Base-by-base conservation (phyloP, 2,329 filamentous ascomycete genomes). In the Ophiostoma australiae region DNA sequence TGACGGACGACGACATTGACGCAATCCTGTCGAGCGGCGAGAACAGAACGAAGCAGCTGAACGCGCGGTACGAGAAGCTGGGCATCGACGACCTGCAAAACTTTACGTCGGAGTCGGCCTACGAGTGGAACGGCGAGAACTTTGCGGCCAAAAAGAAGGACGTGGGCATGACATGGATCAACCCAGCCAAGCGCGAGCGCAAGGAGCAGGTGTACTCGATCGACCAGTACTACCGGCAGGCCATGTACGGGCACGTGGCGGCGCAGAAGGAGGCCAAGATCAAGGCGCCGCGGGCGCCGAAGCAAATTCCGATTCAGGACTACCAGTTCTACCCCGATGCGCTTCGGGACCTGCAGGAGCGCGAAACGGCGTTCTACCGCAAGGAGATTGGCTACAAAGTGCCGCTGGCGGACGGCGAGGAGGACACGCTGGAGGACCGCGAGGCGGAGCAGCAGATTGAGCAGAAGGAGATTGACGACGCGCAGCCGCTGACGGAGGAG, bases 181-280 rank as follows among this genome's bases (percentile, higher is more conserved):
- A 99, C 77, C 96, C 95, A 1, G 90, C 94, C 20, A 99, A 99
- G 84, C 94, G 95, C 80, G 96, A 99, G 82, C 92, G 95, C 77
- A 99, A 98, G 80, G 94, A 98, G 78, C 93, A 97, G 78, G 93
- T 93, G 5, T 99, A 99, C 79, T 97, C 94, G 0, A 97, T 99
- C 83, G 96, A 99, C 79, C 97, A 97, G 80, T 99, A 99, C 82
- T 99, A 98, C 82, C 91, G 94, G 75, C 90, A 96, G 76, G 92
- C 93, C 11, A 87, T 99, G 77, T 91, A 91, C 76, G 85, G 85
- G 13, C 86, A 87, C 48, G 95, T 92, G 70, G 89, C 93, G 80
- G 88, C 90, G 48, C 87, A 89, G 66, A 90, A 89, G 33, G 89
- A 92, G 55, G 93, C 97, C 35, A 97, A 97, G 80, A 94, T 94